Evolutionary conservation across 441 rosid genomes (phyloP), one percentile per base, ranked within the genome.

Genomic region (Pelargonium citronellum): DNA sequence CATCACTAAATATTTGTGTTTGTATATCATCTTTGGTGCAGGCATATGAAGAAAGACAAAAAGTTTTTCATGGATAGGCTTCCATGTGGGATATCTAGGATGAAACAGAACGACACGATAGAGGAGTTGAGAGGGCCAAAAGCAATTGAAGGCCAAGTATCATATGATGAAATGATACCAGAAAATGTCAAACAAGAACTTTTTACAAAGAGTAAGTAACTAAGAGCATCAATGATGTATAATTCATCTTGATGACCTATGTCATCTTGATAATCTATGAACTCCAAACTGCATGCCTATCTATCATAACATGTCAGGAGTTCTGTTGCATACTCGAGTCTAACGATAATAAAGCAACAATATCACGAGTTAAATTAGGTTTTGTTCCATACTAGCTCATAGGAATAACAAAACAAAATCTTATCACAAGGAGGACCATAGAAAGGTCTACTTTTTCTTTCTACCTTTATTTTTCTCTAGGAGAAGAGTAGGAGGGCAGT

Each of bases 101-200:
- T 85, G 76, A 87, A 85, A 81, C 73, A 75, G 4, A 77, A 82
- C 72, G 80, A 79, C 68, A 71, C 69, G 19, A 67, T 81, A 39
- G 84, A 84, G 77, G 27, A 75, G 27, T 39, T 87, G 43, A 79
- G 84, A 78, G 83, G 76, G 20, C 77, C 84, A 7, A 79, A 76
- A 51, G 55, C 49, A 66, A 77, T 57, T 51, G 66, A 46, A 7
- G 69, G 0, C 22, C 69, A 22, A 27, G 74, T 84, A 1, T 71
- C 73, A 5, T 85, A 83, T 62, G 87, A 82, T 57, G 89, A 85
- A 71, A 84, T 85, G 87, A 73, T 85, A 71, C 86, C 87, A 19
- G 43, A 4, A 11, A 70, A 64, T n/a, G 78, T 64, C 77, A 64
- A 55, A 68, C 66, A 69, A 27, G 43, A 64, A 55, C 46, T 16